Base-by-base conservation (phyloP, 768 basidiomycete genomes). In the Myochromella boudieri region DNA sequence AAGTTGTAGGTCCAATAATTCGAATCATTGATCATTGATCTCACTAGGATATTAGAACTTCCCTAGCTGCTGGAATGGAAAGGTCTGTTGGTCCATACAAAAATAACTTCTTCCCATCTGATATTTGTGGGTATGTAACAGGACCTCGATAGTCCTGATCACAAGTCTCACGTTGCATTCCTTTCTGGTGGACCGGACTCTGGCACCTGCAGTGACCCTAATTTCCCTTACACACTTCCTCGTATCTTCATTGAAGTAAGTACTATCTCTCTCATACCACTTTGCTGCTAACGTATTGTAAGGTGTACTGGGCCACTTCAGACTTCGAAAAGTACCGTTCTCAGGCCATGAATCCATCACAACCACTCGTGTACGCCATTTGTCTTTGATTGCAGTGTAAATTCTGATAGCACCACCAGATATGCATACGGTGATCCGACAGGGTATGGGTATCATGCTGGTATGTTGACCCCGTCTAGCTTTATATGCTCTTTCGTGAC, bases 361-460 rank as follows among this genome's bases (percentile, higher is more conserved):
- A 79, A 54, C 79, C 79, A 24, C 78, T 78, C 52, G 79, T 81
- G 66, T 80, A 70, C 24, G 71, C 61, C 8, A 22, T 37, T 15
- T 7, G 7, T 24, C 14, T 44, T 3, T 20, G 20, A 8, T 11
- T 28, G 41, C 37, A 44, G 21, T 27, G 22, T 15, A 24, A 4
- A 11, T 32, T 17, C 32, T 40, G 27, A 38, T 45, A 33, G 15
- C 1, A 32, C n/a, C 8, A 34, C 32, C 48, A 75, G 75, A 5
- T 74, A 58, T 52, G 55, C 82, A 15, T 65, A 78, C 51, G 84
- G 84, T 27, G 84, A 86, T 56, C 72, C 75, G 9, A 83, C 80
- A 28, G 82, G 82, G 8, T 81, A 79, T 56, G 82, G 82, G 58
- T 75, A 80, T 53, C 78, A 80, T 59, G 78, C 73, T 24, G 79